Base-by-base conservation (phyloP, 176 grass and related monocot species). In the Cenchrus purpureus region DNA sequence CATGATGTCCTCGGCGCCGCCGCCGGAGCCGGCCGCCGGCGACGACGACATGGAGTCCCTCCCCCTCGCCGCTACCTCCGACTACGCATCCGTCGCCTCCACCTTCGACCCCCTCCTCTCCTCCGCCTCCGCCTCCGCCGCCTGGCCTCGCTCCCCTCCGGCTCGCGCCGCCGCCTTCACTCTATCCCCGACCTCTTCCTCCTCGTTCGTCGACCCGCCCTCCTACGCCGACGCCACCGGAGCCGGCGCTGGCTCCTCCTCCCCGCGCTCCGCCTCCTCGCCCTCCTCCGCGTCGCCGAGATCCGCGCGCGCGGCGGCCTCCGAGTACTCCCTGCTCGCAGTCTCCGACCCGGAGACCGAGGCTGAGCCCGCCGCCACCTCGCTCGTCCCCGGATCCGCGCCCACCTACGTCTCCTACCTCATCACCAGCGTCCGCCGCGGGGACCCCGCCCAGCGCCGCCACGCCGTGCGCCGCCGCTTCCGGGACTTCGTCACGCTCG, bases 401-500 rank as follows among this genome's bases (percentile, higher is more conserved):
- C 92, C 83, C 57, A 90, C 91, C 91, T 98, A 89, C 86, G 69
- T 94, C 84, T 92, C 93, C 65, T 99, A 99, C 86, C 91, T 92
- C 71, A 86, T 99, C 64, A 89, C 88, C 71, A 89, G 91, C 67
- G 78, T 79, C 37, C 43, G 32, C 29, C 88, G 86, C 87, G 71
- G 76, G 71, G 85, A 84, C 8, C 74, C 54, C 52, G 79, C 50
- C 8, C 71, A 88, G 58, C 85, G 79, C 67, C 74, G 68, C 81
- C 58, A 89, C 86, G 52, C 81, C 63, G 93, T 92, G 57, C 90
- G 97, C 59, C 97, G 97, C 79, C 94, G 97, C 74, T 96, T 99
- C 91, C 91, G 93, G 60, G 97, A 99, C 85, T 93, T 99, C 42
- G 93, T 99, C 29, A 99, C 93, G 9, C 97, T 99, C 19, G 88